Evolutionary conservation across 2,329 filamentous ascomycete genomes (phyloP).

Genomic region (Boeremia lycopersici): DNA sequence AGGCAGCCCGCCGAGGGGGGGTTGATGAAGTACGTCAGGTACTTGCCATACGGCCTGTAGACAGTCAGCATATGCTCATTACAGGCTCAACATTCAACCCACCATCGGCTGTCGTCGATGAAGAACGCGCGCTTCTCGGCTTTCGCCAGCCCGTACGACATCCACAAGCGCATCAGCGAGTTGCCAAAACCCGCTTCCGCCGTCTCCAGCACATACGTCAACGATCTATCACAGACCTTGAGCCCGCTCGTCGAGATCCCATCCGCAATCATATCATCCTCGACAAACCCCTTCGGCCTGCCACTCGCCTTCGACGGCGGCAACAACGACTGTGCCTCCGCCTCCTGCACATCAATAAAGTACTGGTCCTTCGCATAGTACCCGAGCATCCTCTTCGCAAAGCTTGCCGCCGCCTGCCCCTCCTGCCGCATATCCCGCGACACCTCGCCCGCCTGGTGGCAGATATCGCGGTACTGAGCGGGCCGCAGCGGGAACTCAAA

Average conservation of each 20-base stretch:
- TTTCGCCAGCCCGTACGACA: conserved; percentile 78
- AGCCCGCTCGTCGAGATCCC: conserved; percentile 40
- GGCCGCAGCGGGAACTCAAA: conserved; percentile 70
- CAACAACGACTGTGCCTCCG: conserved; percentile 68
- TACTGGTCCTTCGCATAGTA: conserved; percentile 70
- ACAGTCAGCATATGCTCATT: conserved; percentile 20
- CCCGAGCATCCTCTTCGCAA: conserved; percentile 45
- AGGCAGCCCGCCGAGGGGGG: conserved; percentile 70
- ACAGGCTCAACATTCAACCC: conserved; percentile 15
- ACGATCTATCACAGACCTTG: conserved; percentile 68
- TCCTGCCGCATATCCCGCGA: conserved; percentile 56
- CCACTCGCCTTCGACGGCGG: conserved; percentile 52
- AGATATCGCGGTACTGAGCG: conserved; percentile 72
- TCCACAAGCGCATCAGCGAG: conserved; percentile 80
- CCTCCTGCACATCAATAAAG: conserved; percentile 77
- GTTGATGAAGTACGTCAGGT: conserved; percentile 71
- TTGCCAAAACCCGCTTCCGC: conserved; percentile 77
- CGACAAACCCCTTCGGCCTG: conserved; percentile 46
- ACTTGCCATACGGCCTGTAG: conserved; percentile 73
- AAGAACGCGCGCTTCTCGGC: conserved; percentile 79
- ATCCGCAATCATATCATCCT: conserved; percentile 41
- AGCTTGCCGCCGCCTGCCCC: conserved; percentile 31
- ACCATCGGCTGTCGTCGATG: conserved; percentile 81
- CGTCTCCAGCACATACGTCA: conserved; percentile 80
- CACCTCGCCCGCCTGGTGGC: conserved; percentile 69